These are phyloP conservation scores for Purshia tridentata DNA, from an alignment of 306 rosid species.

Conservation along the genomic window DNA sequence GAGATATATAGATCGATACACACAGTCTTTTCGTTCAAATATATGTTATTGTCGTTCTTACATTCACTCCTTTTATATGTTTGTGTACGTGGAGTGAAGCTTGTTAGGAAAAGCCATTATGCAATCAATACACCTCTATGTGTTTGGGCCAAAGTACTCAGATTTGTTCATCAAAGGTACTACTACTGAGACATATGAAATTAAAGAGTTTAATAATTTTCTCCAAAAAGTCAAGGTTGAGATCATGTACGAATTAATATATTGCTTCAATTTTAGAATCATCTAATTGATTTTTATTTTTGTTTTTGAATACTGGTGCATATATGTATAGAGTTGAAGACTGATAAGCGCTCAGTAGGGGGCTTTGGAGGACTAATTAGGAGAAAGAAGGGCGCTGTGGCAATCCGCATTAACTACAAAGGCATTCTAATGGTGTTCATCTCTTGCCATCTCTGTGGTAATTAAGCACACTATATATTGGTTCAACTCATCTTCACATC, in stretches of 20 bases:
- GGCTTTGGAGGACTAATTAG: conserved; percentile 71
- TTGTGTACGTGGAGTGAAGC: conserved; percentile 30
- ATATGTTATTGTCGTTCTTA: too few species aligned
- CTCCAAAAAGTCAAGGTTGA: neutral
- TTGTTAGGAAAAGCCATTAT: conserved; percentile 61
- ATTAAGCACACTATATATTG: neutral
- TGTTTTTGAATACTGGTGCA: too few species aligned
- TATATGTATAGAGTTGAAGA: conserved; percentile 63
- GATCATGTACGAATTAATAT: too few species aligned
- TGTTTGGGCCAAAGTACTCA: conserved; percentile 62
- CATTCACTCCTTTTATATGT: neutral
- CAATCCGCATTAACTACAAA: conserved; percentile 59
- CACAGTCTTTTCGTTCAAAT: too few species aligned
- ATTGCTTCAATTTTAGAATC: neutral
- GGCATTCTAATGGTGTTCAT: conserved; percentile 61
- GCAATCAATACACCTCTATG: conserved; percentile 78
- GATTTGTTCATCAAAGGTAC: conserved; percentile 46
- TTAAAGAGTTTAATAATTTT: too few species aligned
- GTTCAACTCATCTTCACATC: too few species aligned
- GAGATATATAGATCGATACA: conserved; percentile 5
- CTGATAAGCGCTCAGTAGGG: conserved; percentile 51
- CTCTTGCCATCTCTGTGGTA: conserved; percentile 79
- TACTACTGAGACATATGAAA: neutral
- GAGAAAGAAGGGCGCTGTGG: conserved; percentile 85
- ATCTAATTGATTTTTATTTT: neutral